Evolutionary conservation across 1,284 basidiomycete genomes (phyloP).

Genomic region (Ceraceosorus guamensis): DNA sequence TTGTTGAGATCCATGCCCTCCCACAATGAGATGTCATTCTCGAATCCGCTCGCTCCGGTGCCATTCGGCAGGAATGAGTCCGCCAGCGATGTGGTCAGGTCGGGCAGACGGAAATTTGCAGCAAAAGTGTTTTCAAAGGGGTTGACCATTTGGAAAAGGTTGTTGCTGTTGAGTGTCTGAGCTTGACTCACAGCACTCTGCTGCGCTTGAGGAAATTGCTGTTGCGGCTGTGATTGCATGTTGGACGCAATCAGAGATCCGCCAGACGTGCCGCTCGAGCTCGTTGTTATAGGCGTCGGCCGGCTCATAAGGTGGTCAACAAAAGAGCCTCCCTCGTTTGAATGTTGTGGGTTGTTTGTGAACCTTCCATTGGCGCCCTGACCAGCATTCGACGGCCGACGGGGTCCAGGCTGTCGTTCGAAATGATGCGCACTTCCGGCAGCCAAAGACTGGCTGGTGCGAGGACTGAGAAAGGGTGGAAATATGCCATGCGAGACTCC

Average conservation of each 20-base stretch:
- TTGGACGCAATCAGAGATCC: no score
- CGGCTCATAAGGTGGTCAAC: not conserved
- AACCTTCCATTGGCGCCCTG: no score
- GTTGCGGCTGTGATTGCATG: not conserved
- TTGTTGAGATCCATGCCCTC: conserved; percentile 10
- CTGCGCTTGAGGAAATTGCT: not conserved
- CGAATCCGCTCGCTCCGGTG: not conserved
- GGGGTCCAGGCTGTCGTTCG: no score
- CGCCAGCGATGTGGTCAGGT: not conserved
- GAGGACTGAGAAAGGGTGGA: no score
- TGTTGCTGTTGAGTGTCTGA: no score
- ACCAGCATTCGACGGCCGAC: no score
- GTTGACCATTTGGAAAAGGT: not conserved
- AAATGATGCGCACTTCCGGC: no score
- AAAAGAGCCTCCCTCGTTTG: not conserved
- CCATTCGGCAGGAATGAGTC: not conserved
- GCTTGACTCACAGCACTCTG: not conserved
- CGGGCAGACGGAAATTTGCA: not conserved
- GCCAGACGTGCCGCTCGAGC: no score
- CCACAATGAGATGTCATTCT: not conserved
- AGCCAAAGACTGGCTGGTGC: no score
- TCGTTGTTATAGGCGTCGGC: not conserved
- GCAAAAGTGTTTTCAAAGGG: not conserved
- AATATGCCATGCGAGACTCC: no score
- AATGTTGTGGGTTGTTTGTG: no score